Base-by-base conservation (phyloP, 2,329 filamentous ascomycete genomes). In the Rhinocladiella mackenziei region DNA sequence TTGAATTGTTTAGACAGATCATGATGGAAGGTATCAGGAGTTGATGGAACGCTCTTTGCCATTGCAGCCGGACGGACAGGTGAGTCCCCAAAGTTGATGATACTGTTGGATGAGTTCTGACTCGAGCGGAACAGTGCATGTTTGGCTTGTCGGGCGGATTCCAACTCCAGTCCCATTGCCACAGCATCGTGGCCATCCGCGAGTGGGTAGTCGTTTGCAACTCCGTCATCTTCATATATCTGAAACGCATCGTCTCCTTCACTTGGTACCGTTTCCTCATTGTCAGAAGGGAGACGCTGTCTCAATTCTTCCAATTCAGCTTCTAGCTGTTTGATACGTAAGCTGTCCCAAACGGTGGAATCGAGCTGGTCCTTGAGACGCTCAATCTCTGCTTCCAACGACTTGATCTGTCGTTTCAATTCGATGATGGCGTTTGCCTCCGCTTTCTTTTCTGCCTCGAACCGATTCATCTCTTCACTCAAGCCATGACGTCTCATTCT, bases 381-480 rank as follows among this genome's bases (percentile, higher is more conserved):
- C 29, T 51, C 51, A 14, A 66, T 34, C 37, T 65, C 57, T 5
- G 57, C 48, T 20, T 64, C 62, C n/a, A n/a, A n/a, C n/a, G n/a
- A n/a, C n/a, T n/a, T n/a, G n/a, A n/a, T n/a, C n/a, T n/a, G n/a
- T n/a, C n/a, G n/a, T n/a, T n/a, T n/a, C n/a, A n/a, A n/a, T n/a
- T n/a, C n/a, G n/a, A n/a, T n/a, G n/a, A n/a, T n/a, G n/a, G n/a
- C n/a, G n/a, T n/a, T n/a, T n/a, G n/a, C n/a, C n/a, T n/a, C n/a
- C n/a, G 49, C 54, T 15, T 62, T 62, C 46, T 64, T 67, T 42
- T 69, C 68, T 4, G 63, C 62, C 28, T 71, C 61, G 26, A 69
- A 62, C 17, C 61, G 56, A 50, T 71, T 71, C 45, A 70, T 65
- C 46, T 72, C 70, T 47, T 71, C 65, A 43, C 70, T 73, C 34